phyloP scores from a whole-genome alignment of 2,329 filamentous ascomycete genomes.

The Talaromyces sp. region DNA sequence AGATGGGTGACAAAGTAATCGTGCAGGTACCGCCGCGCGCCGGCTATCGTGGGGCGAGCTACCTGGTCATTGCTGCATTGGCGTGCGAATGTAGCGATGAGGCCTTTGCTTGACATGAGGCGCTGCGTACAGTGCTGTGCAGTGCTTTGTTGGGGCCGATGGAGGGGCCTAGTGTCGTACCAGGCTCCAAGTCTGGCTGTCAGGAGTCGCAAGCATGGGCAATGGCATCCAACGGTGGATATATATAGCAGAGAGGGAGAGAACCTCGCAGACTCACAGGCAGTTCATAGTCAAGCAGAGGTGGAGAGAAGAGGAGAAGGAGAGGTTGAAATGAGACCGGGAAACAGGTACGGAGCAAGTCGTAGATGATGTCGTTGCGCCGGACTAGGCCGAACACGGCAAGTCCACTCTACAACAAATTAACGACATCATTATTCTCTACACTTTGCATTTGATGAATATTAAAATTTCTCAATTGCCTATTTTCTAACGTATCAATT shows the following conservation, averaged over 20 bases:
- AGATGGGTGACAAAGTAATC: slow-evolving; percentile 97
- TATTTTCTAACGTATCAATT: not conserved
- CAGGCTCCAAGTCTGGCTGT: slow-evolving; percentile 28
- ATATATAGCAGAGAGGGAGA: not conserved
- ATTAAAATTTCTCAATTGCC: not conserved
- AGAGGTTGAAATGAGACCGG: not conserved
- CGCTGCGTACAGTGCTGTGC: slow-evolving; percentile 3
- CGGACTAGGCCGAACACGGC: not conserved
- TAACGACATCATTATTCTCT: not conserved
- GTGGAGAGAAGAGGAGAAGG: not conserved
- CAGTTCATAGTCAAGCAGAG: not conserved
- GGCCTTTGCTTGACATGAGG: slow-evolving; percentile 22
- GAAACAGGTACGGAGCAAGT: not conserved
- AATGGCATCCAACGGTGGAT: not conserved
- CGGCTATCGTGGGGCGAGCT: slow-evolving; percentile 9
- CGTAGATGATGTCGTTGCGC: not conserved
- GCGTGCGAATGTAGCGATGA: slow-evolving; percentile 27
- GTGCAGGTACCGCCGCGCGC: slow-evolving; percentile 60
- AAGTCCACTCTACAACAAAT: not conserved
- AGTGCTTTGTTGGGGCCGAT: slow-evolving; percentile 14
- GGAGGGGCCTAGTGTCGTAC: slow-evolving; percentile 28
- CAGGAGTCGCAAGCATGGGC: not conserved
- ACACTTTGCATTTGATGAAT: not conserved
- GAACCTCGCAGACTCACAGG: not conserved
- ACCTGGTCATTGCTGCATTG: slow-evolving; percentile 19